Conservation (phyloP, 257 asterid species). For the Oldenlandia corymbosa region DNA sequence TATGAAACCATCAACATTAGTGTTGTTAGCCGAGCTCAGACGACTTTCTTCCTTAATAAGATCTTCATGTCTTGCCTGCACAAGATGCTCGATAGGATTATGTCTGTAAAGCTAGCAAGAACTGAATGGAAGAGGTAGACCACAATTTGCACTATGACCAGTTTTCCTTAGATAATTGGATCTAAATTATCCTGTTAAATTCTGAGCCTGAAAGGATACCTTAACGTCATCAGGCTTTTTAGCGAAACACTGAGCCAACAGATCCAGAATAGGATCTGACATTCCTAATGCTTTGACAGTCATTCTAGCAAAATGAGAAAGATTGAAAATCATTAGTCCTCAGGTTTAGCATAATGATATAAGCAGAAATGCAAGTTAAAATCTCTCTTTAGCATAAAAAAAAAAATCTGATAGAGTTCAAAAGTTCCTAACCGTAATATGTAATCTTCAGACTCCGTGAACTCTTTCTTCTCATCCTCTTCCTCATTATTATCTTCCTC, state of each 20-base stretch:
- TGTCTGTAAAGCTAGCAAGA: slow-evolving; percentile 54
- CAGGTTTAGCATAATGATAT: too few species aligned
- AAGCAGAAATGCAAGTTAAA: background rate
- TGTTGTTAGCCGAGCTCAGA: slow-evolving; percentile 32
- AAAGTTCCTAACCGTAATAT: slow-evolving; percentile 70
- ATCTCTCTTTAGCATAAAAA: slow-evolving; percentile 6
- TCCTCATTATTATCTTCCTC: slow-evolving; percentile 82
- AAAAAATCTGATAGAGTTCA: slow-evolving; percentile 1
- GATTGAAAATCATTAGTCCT: background rate
- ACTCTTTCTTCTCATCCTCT: slow-evolving; percentile 85
- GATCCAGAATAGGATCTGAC: slow-evolving; percentile 55
- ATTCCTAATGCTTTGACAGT: slow-evolving; percentile 50
- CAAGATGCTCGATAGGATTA: slow-evolving; percentile 62
- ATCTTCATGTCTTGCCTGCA: slow-evolving; percentile 91
- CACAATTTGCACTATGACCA: slow-evolving; percentile 60
- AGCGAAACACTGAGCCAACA: slow-evolving; percentile 60
- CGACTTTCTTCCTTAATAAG: slow-evolving; percentile 40
- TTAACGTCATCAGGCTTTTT: slow-evolving; percentile 67
- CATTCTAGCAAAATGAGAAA: slow-evolving; percentile 40
- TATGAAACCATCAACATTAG: slow-evolving; percentile 43
- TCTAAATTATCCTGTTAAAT: slow-evolving; percentile 14
- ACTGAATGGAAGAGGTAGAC: slow-evolving; percentile 56
- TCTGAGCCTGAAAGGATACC: slow-evolving; percentile 42
- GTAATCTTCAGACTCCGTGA: slow-evolving; percentile 75
- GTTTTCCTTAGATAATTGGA: slow-evolving; percentile 30